Base-by-base conservation (phyloP, 139 green algal species). In the Chlamydomonas sphaeroides region DNA sequence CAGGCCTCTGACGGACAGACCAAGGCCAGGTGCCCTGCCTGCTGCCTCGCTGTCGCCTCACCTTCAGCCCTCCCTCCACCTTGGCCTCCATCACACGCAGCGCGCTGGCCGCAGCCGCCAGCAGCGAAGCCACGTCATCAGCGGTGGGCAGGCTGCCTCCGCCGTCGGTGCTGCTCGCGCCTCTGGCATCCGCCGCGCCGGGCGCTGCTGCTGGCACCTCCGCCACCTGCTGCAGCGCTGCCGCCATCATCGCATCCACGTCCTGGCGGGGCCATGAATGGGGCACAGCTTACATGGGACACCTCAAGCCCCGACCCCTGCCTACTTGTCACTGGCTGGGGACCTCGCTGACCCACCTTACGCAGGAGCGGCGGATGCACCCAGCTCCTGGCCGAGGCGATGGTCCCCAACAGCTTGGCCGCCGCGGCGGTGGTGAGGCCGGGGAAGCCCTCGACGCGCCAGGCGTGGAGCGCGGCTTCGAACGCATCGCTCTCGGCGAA, bases 21-120 rank as follows among this genome's bases (percentile, higher is more conserved):
- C n/a, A 23, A 6, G 23, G 61, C 61, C 61, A 5, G 23, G n/a
- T 68, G 45, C 35, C 65, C 6, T 45, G 5, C 65, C 65, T 3
- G 35, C 6, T 17, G 11, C 65, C 11, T 48, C 65, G 8, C 42
- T 75, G 28, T 21, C 30, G 3, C 21, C 28, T 6, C 21, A 14
- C 30, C 42, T 2, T 26, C 42, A 41, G 3, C 30, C 11, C 11
- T 30, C 6, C 28, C 68, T 48, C 33, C 68, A 75, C 42, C 68
- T 75, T 75, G 28, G 11, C 68, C 42, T 28, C 68, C 28, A 61
- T 75, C 28, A 75, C 42, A 6, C 68, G 41, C 68, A 75, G 11
- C 30, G 42, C 68, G 28, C 68, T 26, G 28, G 42, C 41, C 11
- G 42, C 41, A 6, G 42, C 68, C 42, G 41, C 28, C 68, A 72